Evolutionary conservation across 352 stramenopile species (phyloP).

Genomic region (Thraustotheca clavata): DNA sequence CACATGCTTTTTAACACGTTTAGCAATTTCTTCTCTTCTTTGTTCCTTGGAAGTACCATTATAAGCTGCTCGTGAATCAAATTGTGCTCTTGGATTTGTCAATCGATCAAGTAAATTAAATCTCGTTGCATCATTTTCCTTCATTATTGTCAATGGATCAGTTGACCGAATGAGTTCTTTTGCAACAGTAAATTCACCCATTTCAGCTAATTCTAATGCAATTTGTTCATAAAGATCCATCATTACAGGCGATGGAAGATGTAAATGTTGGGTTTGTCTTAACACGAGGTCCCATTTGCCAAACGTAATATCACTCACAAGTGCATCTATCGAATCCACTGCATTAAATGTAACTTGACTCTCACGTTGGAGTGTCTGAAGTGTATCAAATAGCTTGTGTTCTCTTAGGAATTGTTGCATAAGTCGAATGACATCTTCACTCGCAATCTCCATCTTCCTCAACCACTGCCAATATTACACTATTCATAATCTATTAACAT

Average conservation of each 20-base stretch:
- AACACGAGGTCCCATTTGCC: conserved; percentile 87
- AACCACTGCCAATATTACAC: too few species aligned
- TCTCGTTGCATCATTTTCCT: conserved; percentile 67
- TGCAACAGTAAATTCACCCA: conserved; percentile 32
- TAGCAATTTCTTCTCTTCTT: conserved; percentile 65
- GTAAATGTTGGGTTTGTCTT: conserved; percentile 69
- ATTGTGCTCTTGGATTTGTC: conserved; percentile 39
- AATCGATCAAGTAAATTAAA: conserved; percentile 71
- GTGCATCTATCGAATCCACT: conserved; percentile 77
- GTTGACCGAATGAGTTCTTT: conserved; percentile 31
- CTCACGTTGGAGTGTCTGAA: conserved; percentile 83
- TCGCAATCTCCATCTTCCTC: conserved; percentile 33
- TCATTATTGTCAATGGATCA: conserved; percentile 29
- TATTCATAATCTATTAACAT: too few species aligned
- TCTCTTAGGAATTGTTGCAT: conserved; percentile 91
- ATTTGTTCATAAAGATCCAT: conserved; percentile 87
- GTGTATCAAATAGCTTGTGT: conserved; percentile 73
- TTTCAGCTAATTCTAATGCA: conserved; percentile 80
- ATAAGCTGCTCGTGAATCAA: conserved; percentile 70
- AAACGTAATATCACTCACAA: conserved; percentile 64
- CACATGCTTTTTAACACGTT: conserved; percentile 46
- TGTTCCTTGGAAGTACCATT: conserved; percentile 59
- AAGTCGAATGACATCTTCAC: conserved; percentile 75
- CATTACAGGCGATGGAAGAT: conserved; percentile 59
- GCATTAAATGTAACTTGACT: conserved; percentile 78